Base-by-base conservation (phyloP, 306 rosid genomes). In the Dryas alaskensis region DNA sequence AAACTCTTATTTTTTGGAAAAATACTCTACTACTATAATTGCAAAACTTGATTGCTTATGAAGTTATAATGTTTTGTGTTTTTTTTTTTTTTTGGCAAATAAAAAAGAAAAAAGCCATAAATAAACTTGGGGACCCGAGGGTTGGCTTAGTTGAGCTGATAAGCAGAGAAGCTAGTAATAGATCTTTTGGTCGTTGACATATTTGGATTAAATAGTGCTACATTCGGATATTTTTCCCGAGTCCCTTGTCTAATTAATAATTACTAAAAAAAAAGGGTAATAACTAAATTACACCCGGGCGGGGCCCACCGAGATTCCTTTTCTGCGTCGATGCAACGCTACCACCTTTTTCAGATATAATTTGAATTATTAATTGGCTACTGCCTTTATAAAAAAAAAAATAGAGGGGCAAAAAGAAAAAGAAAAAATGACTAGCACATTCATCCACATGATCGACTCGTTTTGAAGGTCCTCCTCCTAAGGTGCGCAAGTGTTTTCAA, bases 311-410 rank as follows among this genome's bases (percentile, higher is more conserved):
- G 17, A 69, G 76, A 80, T 62, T 69, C 73, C 46, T 25, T 74
- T 25, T 54, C 70, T 19, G 76, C 79, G 76, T 80, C 27, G 40
- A 68, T 63, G 47, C 67, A 69, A 80, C 68, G 79, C 79, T 4
- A 62, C n/a, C 11, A 39, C 77, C 10, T 70, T 51, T 49, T n/a
- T 59, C n/a, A 5, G 43, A 70, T 19, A 55, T 54, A 70, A 54
- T 22, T 55, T 70, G 53, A 71, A 71, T 71, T 71, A 71, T 71
- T 57, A 71, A 57, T 53, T 61, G 44, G 16, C 65, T 31, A 70
- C 63, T 0, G 42, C 66, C 19, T 72, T 72, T 72, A 44, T 9
- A 8, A 3, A 53, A n/a, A 53, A 53, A 51, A 6, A 0, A 9
- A 47, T 44, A 4, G 37, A 2, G 37, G 37, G 2, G 6, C n/a